These are phyloP conservation scores for Tilletia caries DNA, from an alignment of 1,284 basidiomycete genomes.

Conservation along the genomic window DNA sequence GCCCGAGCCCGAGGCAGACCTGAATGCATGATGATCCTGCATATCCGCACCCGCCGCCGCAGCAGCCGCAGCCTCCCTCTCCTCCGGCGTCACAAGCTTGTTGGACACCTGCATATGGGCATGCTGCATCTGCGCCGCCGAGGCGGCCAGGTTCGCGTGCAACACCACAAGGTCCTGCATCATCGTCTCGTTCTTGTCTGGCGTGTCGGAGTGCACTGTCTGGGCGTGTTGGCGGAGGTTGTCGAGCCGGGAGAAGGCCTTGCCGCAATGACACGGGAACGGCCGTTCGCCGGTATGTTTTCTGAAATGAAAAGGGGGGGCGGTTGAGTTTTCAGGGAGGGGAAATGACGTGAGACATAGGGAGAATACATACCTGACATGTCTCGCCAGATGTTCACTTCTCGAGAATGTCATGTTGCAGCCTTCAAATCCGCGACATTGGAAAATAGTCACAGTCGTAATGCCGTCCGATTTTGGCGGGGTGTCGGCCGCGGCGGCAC, in stretches of 20 bases:
- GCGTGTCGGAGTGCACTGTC: slow-evolving; percentile 86
- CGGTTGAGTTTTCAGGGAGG: neutral
- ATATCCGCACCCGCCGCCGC: neutral
- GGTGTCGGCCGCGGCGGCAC: neutral
- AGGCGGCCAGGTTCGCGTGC: slow-evolving; percentile 70
- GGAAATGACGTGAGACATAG: neutral
- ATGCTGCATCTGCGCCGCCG: slow-evolving; percentile 42
- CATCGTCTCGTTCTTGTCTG: slow-evolving; percentile 81
- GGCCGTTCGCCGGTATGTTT: slow-evolving; percentile 97
- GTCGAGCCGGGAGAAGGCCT: slow-evolving; percentile 91
- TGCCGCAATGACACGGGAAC: slow-evolving; percentile 85
- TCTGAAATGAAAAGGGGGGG: slow-evolving; percentile 57
- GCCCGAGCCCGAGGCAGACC: no score
- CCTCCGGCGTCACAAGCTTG: neutral
- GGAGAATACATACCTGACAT: slow-evolving; percentile 69
- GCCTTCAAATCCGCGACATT: slow-evolving; percentile 88
- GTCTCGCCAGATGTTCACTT: slow-evolving; percentile 89
- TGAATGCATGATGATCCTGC: no score
- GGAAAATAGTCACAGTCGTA: slow-evolving; percentile 77
- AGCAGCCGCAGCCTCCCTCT: neutral
- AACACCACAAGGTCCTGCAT: slow-evolving; percentile 81
- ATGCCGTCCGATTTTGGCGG: neutral
- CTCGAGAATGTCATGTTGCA: slow-evolving; percentile 94
- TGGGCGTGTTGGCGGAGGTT: slow-evolving; percentile 94
- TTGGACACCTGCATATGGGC: slow-evolving; percentile 36